Evolutionary conservation across 352 stramenopile genomes (phyloP).

Genomic region (Pythium plurisporium): DNA sequence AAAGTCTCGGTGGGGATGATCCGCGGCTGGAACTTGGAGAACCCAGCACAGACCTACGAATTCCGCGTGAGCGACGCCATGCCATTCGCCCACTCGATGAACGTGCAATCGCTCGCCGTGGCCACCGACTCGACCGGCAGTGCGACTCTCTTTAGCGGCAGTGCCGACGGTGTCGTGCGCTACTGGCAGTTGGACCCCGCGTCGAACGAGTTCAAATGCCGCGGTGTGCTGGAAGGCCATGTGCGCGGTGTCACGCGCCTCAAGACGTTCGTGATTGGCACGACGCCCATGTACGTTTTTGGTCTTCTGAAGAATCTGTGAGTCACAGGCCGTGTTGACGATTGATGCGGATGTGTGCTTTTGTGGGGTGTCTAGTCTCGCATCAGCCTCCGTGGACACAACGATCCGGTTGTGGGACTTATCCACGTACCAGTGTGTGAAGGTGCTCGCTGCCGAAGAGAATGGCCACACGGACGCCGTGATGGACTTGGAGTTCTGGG

Average conservation of each 20-base stretch:
- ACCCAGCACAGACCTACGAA: conserved; percentile 57
- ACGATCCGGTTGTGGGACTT: conserved; percentile 84
- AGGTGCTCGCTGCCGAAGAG: conserved; percentile 61
- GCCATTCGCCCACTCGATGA: conserved; percentile 72
- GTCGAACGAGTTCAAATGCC: conserved; percentile 71
- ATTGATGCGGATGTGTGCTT: no score
- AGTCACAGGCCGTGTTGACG: no score
- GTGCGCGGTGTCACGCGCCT: conserved; percentile 74
- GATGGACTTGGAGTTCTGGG: conserved; percentile 86
- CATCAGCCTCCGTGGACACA: conserved; percentile 76
- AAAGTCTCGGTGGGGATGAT: conserved; percentile 70
- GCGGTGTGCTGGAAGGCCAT: conserved; percentile 70
- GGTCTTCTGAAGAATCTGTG: neutral
- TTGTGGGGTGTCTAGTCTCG: conserved; percentile 36
- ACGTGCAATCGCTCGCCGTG: conserved; percentile 65
- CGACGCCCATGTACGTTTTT: conserved; percentile 42
- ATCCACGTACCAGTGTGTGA: conserved; percentile 77
- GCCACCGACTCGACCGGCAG: conserved; percentile 62
- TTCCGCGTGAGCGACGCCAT: conserved; percentile 57
- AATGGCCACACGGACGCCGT: conserved; percentile 76
- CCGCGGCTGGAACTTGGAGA: conserved; percentile 80
- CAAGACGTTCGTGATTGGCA: conserved; percentile 74
- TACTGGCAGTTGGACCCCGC: conserved; percentile 79
- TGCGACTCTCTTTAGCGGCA: conserved; percentile 74
- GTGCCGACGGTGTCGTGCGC: conserved; percentile 65